These are phyloP conservation scores for Chaetomium cochliodes DNA, from an alignment of 495 filamentous ascomycete genomes.

Conservation along the genomic window DNA sequence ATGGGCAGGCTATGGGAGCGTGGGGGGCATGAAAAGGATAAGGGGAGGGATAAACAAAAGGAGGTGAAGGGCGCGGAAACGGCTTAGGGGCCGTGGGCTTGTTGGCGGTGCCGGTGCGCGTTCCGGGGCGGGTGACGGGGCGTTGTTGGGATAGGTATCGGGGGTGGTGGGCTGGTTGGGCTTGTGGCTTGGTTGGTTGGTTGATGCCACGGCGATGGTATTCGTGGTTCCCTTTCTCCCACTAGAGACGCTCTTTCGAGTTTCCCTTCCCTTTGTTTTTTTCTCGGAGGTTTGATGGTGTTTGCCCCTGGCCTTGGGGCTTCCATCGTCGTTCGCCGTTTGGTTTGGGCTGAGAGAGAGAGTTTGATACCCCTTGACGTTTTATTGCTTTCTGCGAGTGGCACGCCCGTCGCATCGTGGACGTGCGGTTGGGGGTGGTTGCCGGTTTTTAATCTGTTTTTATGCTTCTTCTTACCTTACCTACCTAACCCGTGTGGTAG, in stretches of 20 bases:
- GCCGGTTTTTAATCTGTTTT: background rate
- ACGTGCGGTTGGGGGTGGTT: background rate
- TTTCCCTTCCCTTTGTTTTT: background rate
- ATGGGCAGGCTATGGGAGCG: constrained; percentile 6
- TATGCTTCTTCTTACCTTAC: background rate
- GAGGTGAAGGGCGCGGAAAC: constrained; percentile 6
- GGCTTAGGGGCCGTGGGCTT: background rate
- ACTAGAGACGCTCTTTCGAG: background rate
- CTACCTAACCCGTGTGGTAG: background rate
- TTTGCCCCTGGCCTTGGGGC: background rate
- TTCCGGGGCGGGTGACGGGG: background rate
- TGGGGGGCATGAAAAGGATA: background rate
- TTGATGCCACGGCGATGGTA: background rate
- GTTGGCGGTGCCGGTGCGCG: background rate
- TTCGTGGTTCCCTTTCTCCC: background rate
- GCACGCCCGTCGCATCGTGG: background rate
- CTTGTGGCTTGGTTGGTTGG: background rate
- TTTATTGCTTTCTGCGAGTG: background rate
- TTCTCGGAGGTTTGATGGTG: background rate
- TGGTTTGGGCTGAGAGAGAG: background rate
- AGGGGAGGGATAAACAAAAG: constrained; percentile 12
- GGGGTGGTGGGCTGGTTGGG: background rate
- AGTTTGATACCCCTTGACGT: constrained; percentile 13
- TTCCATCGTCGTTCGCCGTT: background rate
- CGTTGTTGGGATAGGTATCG: background rate